Percentiles rank a stretch among this genome's conserved stretches.
phyloP scores from a whole-genome alignment of 2,329 filamentous ascomycete genomes.

The Cladosporium oxysporum region DNA sequence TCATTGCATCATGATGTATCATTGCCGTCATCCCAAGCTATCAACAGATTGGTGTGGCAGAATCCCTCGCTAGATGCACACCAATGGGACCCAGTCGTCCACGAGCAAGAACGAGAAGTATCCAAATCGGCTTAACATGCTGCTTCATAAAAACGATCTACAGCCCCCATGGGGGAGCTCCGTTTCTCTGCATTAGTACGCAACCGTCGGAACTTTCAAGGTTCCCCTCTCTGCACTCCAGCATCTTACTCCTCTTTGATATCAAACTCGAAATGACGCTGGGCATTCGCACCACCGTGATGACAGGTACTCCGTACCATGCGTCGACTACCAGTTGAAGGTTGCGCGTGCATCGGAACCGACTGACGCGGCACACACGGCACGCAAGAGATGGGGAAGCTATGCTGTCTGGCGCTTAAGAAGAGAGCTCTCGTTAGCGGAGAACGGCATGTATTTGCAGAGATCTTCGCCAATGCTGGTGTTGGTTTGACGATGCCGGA shows the following conservation, averaged over 20 bases:
- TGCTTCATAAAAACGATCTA: background rate
- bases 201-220: background rate
- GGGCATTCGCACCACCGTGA: no score
- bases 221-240: background rate
- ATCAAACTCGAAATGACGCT: background rate
- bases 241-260: background rate
- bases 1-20: background rate
- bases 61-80: no score
- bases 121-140: background rate
- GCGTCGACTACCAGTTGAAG: background rate
- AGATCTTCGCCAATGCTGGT: background rate
- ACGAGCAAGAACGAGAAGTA: background rate
- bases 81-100: background rate
- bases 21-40: background rate
- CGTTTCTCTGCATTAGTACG: background rate
- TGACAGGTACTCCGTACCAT: background rate
- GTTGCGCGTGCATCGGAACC: background rate
- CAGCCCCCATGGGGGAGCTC: constrained; percentile 5
- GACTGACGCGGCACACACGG: background rate
- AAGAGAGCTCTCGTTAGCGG: background rate
- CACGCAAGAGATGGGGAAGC: background rate
- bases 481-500: background rate
- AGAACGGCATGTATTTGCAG: background rate
- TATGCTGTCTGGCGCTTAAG: background rate
- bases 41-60: background rate